Conservation (phyloP, 1,139 yeast species). For the Meyerozyma athensensis region DNA sequence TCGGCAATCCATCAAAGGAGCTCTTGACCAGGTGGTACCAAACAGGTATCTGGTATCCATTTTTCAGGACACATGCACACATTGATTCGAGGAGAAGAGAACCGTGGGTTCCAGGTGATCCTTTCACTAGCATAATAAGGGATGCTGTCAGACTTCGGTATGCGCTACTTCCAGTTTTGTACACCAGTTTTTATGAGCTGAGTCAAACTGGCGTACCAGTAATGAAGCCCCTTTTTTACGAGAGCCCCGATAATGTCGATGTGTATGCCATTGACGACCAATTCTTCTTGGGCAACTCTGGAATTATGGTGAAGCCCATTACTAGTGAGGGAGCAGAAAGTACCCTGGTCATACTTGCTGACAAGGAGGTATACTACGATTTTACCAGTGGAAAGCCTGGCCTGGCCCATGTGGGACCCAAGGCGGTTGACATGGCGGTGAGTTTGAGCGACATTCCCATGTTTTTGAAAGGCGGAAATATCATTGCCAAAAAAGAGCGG, state of each 20-base stretch:
- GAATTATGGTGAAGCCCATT: slow-evolving; percentile 79
- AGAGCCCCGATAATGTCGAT: slow-evolving; percentile 46
- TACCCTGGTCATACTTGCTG: slow-evolving; percentile 60
- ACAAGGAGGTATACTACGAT: slow-evolving; percentile 56
- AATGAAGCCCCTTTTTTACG: slow-evolving; percentile 70
- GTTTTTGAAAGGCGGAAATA: slow-evolving; percentile 71
- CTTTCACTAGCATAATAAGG: slow-evolving; percentile 61
- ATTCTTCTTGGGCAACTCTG: slow-evolving; percentile 71
- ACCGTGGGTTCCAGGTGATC: slow-evolving; percentile 83
- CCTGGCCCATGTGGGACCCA: slow-evolving; percentile 10
- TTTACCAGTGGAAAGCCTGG: slow-evolving; percentile 34
- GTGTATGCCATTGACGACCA: slow-evolving; percentile 71
- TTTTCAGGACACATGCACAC: slow-evolving; percentile 95
- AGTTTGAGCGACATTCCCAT: slow-evolving; percentile 67
- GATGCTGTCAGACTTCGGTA: slow-evolving; percentile 74
- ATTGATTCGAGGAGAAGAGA: slow-evolving; percentile 89
- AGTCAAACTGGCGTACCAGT: slow-evolving; percentile 64
- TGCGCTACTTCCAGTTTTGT: slow-evolving; percentile 68
- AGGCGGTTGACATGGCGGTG: slow-evolving; percentile 26
- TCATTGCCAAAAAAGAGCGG: slow-evolving; percentile 64
- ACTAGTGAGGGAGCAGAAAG: slow-evolving; percentile 48
- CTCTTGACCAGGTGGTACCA: slow-evolving; percentile 91
- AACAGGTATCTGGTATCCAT: slow-evolving; percentile 93
- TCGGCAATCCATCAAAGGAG: slow-evolving; percentile 82
- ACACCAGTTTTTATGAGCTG: slow-evolving; percentile 73